Evolutionary conservation across 2,329 filamentous ascomycete species (phyloP), one percentile per base, ranked within the genome.

Genomic region (Fusarium siculi): DNA sequence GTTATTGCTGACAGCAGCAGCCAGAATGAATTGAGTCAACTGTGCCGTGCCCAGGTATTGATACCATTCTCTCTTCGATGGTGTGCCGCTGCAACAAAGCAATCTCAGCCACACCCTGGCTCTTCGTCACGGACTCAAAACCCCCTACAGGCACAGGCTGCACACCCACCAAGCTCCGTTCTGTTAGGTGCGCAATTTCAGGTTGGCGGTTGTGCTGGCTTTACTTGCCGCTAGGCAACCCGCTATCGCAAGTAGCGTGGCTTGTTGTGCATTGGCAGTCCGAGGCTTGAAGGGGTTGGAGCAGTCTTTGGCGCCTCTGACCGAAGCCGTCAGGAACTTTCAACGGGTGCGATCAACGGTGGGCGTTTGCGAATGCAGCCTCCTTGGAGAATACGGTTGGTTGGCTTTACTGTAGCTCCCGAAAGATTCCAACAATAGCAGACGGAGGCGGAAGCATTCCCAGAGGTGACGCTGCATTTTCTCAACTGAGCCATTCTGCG

Each of bases 41-140:
- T 54, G 71, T 72, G 50, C 71, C 63, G 21, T 64, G 63, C 34
- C 70, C 44, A 72, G 63, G 63, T 62, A 73, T 68, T 44, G 36
- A 65, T 47, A 37, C n/a, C 56, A 74, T 74, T 72, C 64, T 70
- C 30, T 69, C 70, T 74, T 53, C 52, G 69, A 72, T 67, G 67
- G 40, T 64, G 63, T 56, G 32, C 37, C 39, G 50, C 47, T 64
- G 65, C 46, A 66, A 72, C 66, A 71, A 69, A 68, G 69, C 64
- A 73, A 74, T 74, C 54, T 72, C 66, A 73, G 73, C 73, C 73
- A 76, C 66, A 77, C 73, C 74, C 74, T 74, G 74, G 73, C 63
- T 63, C 60, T 44, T 49, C 32, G 47, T 57, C 57, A 66, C 44
- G 58, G 56, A 69, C 61, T 63, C 65, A 57, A 60, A 58, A 61